A percentile compares a stretch with the other conserved stretches of the same genome.
phyloP scores from a whole-genome alignment of 306 rosid genomes.

The Rosa rugosa region DNA sequence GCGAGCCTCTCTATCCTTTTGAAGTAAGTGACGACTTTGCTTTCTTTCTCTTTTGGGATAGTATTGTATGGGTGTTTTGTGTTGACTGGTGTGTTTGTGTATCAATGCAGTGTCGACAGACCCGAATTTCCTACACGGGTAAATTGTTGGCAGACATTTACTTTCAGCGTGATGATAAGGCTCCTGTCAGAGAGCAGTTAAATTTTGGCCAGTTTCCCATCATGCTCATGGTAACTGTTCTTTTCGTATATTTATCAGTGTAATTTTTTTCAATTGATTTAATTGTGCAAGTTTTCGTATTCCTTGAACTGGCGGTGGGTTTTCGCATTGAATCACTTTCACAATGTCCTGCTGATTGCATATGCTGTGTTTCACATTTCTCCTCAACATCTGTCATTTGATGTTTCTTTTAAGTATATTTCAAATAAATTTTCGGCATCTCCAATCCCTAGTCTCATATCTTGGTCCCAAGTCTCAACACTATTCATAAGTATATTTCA shows the following conservation, averaged over 20 bases:
- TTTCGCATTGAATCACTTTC: not conserved
- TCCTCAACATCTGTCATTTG: too few species aligned
- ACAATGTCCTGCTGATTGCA: not conserved
- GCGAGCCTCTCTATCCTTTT: not conserved
- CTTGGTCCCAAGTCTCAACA: too few species aligned
- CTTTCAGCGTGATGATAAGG: slow-evolving; percentile 49
- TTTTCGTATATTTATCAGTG: not conserved
- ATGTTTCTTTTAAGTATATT: too few species aligned
- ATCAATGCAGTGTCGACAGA: slow-evolving; percentile 79
- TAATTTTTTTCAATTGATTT: not conserved
- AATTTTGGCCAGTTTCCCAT: slow-evolving; percentile 75
- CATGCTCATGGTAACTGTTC: slow-evolving; percentile 67
- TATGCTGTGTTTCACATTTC: too few species aligned
- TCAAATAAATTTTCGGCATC: too few species aligned
- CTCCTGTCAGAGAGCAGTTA: slow-evolving; percentile 44
- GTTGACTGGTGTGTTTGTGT: slow-evolving; percentile 2
- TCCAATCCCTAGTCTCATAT: too few species aligned
- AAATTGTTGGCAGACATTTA: slow-evolving; percentile 54
- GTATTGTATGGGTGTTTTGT: not conserved
- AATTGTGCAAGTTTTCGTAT: too few species aligned
- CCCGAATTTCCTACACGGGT: slow-evolving; percentile 69
- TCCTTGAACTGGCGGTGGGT: too few species aligned
- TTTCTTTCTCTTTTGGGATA: not conserved
- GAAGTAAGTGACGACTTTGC: not conserved
- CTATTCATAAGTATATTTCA: not conserved